A percentile compares a stretch with the other conserved stretches of the same genome.
phyloP scores from a whole-genome alignment of 116 monocot species.

The Phalaenopsis hybrid region DNA sequence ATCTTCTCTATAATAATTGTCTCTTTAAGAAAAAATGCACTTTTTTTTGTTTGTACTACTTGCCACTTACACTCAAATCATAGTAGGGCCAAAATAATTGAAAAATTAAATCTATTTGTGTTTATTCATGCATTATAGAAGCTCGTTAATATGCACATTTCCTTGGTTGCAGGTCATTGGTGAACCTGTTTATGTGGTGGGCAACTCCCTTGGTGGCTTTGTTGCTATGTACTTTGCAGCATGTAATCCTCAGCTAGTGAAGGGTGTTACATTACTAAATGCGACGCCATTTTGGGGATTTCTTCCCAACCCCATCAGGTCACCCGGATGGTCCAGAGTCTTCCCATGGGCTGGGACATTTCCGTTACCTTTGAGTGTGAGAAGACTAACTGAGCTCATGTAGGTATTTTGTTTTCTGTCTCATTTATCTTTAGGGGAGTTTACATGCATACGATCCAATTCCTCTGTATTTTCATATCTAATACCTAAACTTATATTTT shows the following conservation, averaged over 20 bases:
- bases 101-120: neutral
- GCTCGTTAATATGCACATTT: neutral
- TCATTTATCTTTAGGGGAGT: neutral
- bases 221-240: slow-evolving; percentile 78
- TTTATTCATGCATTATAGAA: neutral
- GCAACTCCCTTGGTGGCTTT: slow-evolving; percentile 95
- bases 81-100: neutral
- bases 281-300: slow-evolving; percentile 99
- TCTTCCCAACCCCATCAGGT: slow-evolving; percentile 74
- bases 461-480: no score
- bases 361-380: slow-evolving; percentile 61
- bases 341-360: slow-evolving; percentile 95
- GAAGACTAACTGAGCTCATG: slow-evolving; percentile 63
- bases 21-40: neutral
- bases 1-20: neutral
- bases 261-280: slow-evolving; percentile 85
- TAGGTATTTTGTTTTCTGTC: slow-evolving; percentile 34
- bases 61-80: neutral
- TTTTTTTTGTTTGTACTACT: neutral
- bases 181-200: slow-evolving; percentile 89
- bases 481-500: no score
- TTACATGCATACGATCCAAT: no score
- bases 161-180: slow-evolving; percentile 56
- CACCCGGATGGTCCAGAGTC: slow-evolving; percentile 65
- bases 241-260: slow-evolving; percentile 62